Base-by-base conservation (phyloP, 345 rosid species). In the Odontarrhena argentea region DNA sequence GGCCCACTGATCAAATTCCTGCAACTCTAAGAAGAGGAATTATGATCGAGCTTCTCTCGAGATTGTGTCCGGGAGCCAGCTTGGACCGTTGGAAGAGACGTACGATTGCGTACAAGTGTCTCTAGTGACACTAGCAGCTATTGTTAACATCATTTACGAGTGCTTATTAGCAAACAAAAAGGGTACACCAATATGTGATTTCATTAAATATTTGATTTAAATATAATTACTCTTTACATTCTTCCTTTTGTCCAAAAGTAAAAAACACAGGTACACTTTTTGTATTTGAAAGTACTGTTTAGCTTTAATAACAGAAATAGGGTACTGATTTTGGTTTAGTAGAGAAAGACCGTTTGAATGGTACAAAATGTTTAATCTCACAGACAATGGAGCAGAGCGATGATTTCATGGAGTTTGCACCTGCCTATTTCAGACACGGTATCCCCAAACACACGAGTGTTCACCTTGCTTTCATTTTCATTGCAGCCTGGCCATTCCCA, bases 401-500 rank as follows among this genome's bases (percentile, higher is more conserved):
- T 34, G 40, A 24, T 1, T 25, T 26, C 75, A 54, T 63, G 37
- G 53, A 9, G 40, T 48, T 46, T 2, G 50, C 51, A 73, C 68
- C 68, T 55, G 51, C 53, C 7, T 51, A 26, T 9, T 56, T 89
- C 85, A 88, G 62, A 95, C 97, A 30, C 72, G 90, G 76, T 87
- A 91, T 18, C n/a, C n/a, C n/a, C n/a, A n/a, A n/a, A n/a, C n/a
- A n/a, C n/a, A n/a, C n/a, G n/a, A n/a, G n/a, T n/a, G n/a, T 11
- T 51, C 7, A 51, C 7, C 0, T 53, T 26, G 68, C 40, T 41
- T 68, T 69, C 53, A 54, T 63, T 65, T 60, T 68, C 6, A 70
- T 76, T 94, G 81, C 93, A 94, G 99, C 99, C 99, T 74, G 97
- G 99, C 26, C 95, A 85, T 78, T 81, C 81, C 59, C 80, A 88